Evolutionary conservation across 2,329 filamentous ascomycete species (phyloP), one percentile per base, ranked within the genome.

Genomic region (Rachicladosporium sp.): DNA sequence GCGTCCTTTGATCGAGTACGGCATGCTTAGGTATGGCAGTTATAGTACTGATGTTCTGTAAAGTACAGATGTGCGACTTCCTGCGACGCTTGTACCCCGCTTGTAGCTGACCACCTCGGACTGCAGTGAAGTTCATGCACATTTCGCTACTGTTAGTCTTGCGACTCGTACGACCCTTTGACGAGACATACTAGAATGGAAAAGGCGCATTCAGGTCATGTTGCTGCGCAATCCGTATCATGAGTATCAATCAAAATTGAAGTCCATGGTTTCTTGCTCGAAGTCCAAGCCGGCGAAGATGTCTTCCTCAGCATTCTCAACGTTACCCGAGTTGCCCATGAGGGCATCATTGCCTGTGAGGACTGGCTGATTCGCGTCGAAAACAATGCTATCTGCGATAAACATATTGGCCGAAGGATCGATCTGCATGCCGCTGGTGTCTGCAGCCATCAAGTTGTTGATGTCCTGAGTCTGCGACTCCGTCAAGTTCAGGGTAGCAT

Each of bases 1-100:
- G 29, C 74, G 67, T 39, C 66, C 69, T 47, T 71, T 70, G 33
- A 82, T 65, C n/a, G 66, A 61, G 60, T 80, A 80, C 2, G 74
- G 71, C 76, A 80, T 81, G 10, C 33, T 60, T 8, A 11, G 4
- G 13, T 23, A 19, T 19, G 15, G 15, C 15, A 5, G 6, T 6
- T 32, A 32, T n/a, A 32, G 30, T n/a, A 32, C 30, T 32, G 30
- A n/a, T 30, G 23, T 30, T 35, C 11, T 33, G 31, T 11, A 33
- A 11, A 10, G 31, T 33, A 11, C 7, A 19, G 15, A 19, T 19
- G 15, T 19, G 15, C 15, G 15, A 19, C 15, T 19, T 19, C 15
- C 15, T 19, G 15, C 15, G 15, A 19, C 15, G 15, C 15, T 19
- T 19, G 5, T 19, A 19, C 15, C 15, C 15, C 15, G 15, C 15